Conservation (phyloP, 23 red algal genomes). For the Cyanidiococcus yangmingshanensis region DNA sequence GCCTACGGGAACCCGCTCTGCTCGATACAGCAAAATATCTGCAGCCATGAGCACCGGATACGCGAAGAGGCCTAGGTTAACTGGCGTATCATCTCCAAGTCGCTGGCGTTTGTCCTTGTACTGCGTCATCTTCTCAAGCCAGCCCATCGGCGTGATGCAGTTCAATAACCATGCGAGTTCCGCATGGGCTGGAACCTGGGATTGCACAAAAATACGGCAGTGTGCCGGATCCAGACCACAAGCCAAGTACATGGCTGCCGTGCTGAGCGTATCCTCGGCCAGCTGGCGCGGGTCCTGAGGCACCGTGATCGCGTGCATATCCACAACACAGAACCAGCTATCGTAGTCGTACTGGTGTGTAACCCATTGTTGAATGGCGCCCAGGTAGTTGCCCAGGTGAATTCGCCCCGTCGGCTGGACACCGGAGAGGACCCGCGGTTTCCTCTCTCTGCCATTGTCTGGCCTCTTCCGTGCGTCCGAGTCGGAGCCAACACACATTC, state of each 20-base stretch:
- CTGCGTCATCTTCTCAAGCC: conserved; percentile 93
- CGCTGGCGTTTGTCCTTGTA: conserved; percentile 38
- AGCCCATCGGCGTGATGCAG: conserved; percentile 81
- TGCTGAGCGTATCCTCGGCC: conserved; percentile 38
- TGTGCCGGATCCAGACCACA: conserved; percentile 75
- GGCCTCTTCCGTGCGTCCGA: too few relatives aligned
- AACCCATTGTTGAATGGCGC: conserved; percentile 86
- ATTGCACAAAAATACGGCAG: conserved; percentile 84
- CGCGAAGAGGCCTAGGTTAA: conserved; percentile 71
- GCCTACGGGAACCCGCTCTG: conserved; percentile 91
- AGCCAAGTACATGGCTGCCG: conserved; percentile 88
- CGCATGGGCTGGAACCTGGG: conserved; percentile 79
- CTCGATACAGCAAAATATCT: conserved; percentile 83
- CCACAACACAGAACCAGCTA: conserved; percentile 81
- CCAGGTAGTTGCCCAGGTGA: conserved; percentile 97
- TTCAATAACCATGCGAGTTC: conserved; percentile 98
- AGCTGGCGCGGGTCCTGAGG: conserved; percentile 58
- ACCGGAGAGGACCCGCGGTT: conserved; percentile 76
- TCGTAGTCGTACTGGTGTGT: conserved; percentile 61
- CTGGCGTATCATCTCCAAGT: conserved; percentile 36
- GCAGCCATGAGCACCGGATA: conserved; percentile 98
- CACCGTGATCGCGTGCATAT: conserved; percentile 91
- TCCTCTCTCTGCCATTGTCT: conserved; percentile 25
- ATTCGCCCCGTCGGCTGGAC: conserved; percentile 91
- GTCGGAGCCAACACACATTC: too few relatives aligned